These are phyloP conservation scores for Aspergillus hancockii DNA, from an alignment of 495 filamentous ascomycete genomes.

Conservation along the genomic window DNA sequence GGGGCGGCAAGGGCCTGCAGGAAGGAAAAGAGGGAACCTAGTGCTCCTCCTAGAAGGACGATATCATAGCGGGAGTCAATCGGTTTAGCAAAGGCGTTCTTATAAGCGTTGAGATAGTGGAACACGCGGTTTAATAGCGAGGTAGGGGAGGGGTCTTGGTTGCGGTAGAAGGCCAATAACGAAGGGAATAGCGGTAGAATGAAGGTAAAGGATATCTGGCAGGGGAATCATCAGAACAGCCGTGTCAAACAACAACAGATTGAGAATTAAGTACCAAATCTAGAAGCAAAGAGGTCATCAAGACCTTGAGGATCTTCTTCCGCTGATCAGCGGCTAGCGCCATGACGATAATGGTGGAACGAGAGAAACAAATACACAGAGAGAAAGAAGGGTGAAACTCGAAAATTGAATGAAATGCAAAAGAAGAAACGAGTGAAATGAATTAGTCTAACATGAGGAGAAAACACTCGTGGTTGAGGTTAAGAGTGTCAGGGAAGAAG, in stretches of 20 bases:
- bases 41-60: conserved; percentile 89
- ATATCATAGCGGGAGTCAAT: conserved; percentile 98
- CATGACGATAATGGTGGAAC: conserved; percentile 26
- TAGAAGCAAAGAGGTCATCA: conserved; percentile 69
- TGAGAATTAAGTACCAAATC: conserved; percentile 56
- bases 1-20: conserved; percentile 93
- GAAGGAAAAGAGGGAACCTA: conserved; percentile 90
- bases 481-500: background rate
- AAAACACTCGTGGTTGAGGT: background rate
- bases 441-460: conserved; percentile 9
- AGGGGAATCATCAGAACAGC: background rate
- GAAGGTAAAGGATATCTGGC: conserved; percentile 87
- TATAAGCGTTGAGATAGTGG: conserved; percentile 87
- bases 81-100: conserved; percentile 85
- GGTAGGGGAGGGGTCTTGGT: conserved; percentile 53
- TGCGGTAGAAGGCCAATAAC: conserved; percentile 92
- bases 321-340: conserved; percentile 49
- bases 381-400: no score
- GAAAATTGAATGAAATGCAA: background rate
- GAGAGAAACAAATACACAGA: no score
- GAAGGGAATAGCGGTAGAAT: conserved; percentile 96
- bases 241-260: conserved; percentile 1
- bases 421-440: conserved; percentile 9
- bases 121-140: conserved; percentile 78
- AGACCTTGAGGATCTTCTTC: conserved; percentile 81